Percentiles rank a stretch among this genome's conserved stretches.
Evolutionary conservation across 2,329 filamentous ascomycete genomes (phyloP).

Genomic region (Verticillium dahliae): DNA sequence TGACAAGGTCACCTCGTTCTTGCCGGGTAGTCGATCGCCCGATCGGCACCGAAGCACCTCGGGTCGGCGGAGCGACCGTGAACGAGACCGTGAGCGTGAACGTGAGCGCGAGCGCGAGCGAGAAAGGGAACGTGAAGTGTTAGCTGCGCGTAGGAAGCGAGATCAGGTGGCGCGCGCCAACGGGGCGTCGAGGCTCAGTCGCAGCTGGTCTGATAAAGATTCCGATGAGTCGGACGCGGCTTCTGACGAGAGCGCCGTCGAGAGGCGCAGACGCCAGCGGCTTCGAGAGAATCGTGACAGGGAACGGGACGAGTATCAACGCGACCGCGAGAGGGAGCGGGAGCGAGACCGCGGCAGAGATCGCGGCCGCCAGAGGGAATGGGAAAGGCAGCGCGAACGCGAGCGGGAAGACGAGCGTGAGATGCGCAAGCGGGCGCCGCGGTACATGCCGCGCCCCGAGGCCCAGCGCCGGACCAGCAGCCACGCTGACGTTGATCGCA

Average conservation of each 20-base stretch:
- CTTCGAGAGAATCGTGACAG: conserved; percentile 9
- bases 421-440: conserved; percentile 17
- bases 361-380: conserved; percentile 22
- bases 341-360: conserved; percentile 24
- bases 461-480: conserved; percentile 39
- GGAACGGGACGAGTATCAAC: conserved; percentile 21
- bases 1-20: conserved; percentile 36
- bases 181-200: conserved; percentile 29
- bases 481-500: conserved; percentile 40
- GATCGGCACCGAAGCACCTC: conserved; percentile 30
- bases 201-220: conserved; percentile 33
- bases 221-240: conserved; percentile 29
- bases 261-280: conserved; percentile 19
- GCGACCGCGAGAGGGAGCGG: conserved; percentile 28
- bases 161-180: conserved; percentile 26
- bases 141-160: conserved; percentile 24
- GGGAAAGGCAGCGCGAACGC: conserved; percentile 23
- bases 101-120: not conserved
- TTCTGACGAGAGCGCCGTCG: conserved; percentile 21
- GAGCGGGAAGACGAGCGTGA: conserved; percentile 25
- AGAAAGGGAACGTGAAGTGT: not conserved
- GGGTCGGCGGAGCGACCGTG: conserved; percentile 15
- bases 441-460: conserved; percentile 31
- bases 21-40: conserved; percentile 27
- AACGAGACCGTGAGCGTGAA: conserved; percentile 1